Conservation (phyloP, 2,329 filamentous ascomycete species). For the Chaetoscypha palmicola region DNA sequence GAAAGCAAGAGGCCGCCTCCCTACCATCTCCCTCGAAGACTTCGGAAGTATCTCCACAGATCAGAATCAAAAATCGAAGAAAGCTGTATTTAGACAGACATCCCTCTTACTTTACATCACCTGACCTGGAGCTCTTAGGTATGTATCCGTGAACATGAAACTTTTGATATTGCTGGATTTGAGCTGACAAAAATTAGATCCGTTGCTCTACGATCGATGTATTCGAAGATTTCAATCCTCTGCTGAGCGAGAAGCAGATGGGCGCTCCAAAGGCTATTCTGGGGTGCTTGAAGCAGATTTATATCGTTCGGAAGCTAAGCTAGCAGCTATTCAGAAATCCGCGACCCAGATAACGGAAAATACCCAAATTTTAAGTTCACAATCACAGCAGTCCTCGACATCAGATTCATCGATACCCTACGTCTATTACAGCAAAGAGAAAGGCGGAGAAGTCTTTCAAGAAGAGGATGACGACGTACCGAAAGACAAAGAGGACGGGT, state of each 20-base stretch:
- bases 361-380: slow-evolving; percentile 1
- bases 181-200: slow-evolving; percentile 29
- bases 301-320: slow-evolving; percentile 31
- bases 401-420: slow-evolving; percentile 15
- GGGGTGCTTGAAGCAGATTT: slow-evolving; percentile 32
- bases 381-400: slow-evolving; percentile 6
- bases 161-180: too few species aligned
- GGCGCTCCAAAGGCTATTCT: slow-evolving; percentile 31
- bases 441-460: slow-evolving; percentile 24
- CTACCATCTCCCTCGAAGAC: slow-evolving; percentile 4
- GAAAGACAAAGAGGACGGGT: slow-evolving; percentile 28
- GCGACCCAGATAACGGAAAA: background rate
- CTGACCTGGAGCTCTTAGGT: slow-evolving; percentile 31
- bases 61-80: slow-evolving; percentile 30
- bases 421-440: slow-evolving; percentile 23
- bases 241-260: slow-evolving; percentile 31
- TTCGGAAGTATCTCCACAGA: slow-evolving; percentile 15
- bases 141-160: too few species aligned
- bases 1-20: slow-evolving; percentile 8
- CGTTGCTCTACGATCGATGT: slow-evolving; percentile 31
- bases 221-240: slow-evolving; percentile 30
- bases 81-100: slow-evolving; percentile 31
- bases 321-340: slow-evolving; percentile 24
- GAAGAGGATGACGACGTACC: slow-evolving; percentile 30
- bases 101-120: slow-evolving; percentile 30